These are phyloP conservation scores for Hymenoscyphus linearis DNA, from an alignment of 2,329 filamentous ascomycete species.

Conservation along the genomic window DNA sequence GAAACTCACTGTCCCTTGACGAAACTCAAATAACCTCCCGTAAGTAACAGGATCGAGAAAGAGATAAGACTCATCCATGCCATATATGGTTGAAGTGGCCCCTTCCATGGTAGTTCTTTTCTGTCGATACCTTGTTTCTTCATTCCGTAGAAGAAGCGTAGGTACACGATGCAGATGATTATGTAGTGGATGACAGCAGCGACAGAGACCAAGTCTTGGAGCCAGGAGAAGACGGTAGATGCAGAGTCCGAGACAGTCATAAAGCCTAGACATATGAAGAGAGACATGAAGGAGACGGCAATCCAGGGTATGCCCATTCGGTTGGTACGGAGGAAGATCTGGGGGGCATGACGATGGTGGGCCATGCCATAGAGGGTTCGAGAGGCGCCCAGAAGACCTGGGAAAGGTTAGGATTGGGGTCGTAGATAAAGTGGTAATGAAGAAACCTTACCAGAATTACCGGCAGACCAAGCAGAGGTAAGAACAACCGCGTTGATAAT, in stretches of 20 bases:
- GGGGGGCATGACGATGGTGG: constrained; percentile 49
- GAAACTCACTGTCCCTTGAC: constrained; percentile 38
- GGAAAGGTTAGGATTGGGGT: not conserved
- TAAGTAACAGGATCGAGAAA: constrained; percentile 48
- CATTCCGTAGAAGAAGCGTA: constrained; percentile 50
- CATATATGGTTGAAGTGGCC: constrained; percentile 51
- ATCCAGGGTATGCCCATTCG: constrained; percentile 51
- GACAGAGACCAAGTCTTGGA: constrained; percentile 57
- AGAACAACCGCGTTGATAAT: constrained; percentile 75
- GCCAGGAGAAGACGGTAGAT: constrained; percentile 60
- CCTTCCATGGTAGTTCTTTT: constrained; percentile 49
- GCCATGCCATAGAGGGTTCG: constrained; percentile 56
- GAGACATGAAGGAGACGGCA: constrained; percentile 47
- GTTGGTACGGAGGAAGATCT: constrained; percentile 49
- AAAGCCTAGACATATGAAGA: constrained; percentile 61
- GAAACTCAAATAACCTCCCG: constrained; percentile 50
- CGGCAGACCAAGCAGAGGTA: constrained; percentile 64
- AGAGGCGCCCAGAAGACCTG: constrained; percentile 49
- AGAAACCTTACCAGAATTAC: constrained; percentile 45
- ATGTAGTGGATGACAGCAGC: constrained; percentile 62
- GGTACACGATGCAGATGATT: constrained; percentile 53
- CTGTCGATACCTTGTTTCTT: constrained; percentile 49
- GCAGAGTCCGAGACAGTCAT: constrained; percentile 57
- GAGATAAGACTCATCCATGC: constrained; percentile 47
- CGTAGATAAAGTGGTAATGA: not conserved